phyloP scores from a whole-genome alignment of 2,329 filamentous ascomycete species.

The Ramularia endophylla region DNA sequence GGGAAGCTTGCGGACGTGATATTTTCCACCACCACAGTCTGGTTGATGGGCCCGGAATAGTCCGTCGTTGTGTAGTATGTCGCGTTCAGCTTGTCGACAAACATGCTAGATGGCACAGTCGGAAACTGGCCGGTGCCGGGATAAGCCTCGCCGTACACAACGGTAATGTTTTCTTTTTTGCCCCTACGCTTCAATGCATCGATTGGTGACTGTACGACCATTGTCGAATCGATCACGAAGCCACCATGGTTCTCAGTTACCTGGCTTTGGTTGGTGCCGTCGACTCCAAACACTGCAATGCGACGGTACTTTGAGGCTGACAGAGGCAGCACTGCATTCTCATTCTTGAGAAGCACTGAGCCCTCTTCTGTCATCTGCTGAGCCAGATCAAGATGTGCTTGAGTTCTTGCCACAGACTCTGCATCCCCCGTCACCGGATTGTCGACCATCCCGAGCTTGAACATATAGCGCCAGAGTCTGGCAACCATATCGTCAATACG shows the following conservation, averaged over 20 bases:
- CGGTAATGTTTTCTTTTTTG: conserved; percentile 2
- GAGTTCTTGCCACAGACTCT: too few relatives aligned
- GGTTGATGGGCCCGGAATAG: conserved; percentile 5
- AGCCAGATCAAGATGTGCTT: too few relatives aligned
- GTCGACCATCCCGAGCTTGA: too few relatives aligned
- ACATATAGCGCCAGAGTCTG: conserved; percentile 8
- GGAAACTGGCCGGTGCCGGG: conserved; percentile 8
- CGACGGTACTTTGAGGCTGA: too few relatives aligned
- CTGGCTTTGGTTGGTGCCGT: too few relatives aligned
- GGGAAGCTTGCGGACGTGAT: conserved; percentile 9
- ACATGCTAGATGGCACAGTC: conserved; percentile 5
- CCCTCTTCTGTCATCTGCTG: too few relatives aligned
- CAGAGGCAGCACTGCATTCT: too few relatives aligned
- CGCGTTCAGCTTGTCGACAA: conserved; percentile 6
- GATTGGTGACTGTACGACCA: conserved; percentile 7
- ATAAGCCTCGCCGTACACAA: conserved; percentile 8
- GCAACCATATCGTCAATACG: conserved; percentile 6
- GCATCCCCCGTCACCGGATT: too few relatives aligned
- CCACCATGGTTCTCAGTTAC: conserved; percentile 9
- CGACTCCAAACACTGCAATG: too few relatives aligned
- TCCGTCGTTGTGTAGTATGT: conserved; percentile 7
- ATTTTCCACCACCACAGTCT: conserved; percentile 6
- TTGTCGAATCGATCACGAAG: conserved; percentile 12
- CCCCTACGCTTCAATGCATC: conserved; percentile 6
- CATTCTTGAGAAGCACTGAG: too few relatives aligned